Conservation (phyloP, 257 asterid species). For the Scutellaria barbata region DNA sequence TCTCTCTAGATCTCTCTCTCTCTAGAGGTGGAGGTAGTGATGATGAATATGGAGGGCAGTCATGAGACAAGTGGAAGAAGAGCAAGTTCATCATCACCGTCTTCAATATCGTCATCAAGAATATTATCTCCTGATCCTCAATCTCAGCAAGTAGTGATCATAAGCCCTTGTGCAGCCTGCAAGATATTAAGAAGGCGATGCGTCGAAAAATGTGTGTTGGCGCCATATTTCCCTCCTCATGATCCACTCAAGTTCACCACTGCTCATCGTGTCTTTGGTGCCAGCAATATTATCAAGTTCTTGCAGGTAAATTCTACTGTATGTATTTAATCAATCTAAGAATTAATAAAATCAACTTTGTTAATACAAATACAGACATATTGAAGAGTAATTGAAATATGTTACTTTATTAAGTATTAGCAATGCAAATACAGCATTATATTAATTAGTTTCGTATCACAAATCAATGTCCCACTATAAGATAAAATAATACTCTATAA, state of each 20-base stretch:
- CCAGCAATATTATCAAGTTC: constrained; percentile 80
- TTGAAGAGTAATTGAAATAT: no score
- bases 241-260: constrained; percentile 77
- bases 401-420: no score
- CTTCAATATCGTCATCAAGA: background rate
- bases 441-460: no score
- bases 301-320: constrained; percentile 70
- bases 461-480: no score
- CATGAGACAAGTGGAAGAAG: constrained; percentile 19
- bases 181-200: constrained; percentile 71
- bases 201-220: constrained; percentile 70
- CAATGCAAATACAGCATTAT: no score
- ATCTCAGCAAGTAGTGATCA: background rate
- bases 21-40: no score
- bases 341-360: no score
- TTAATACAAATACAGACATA: no score
- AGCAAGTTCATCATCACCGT: background rate
- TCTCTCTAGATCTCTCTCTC: no score
- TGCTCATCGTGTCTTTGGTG: constrained; percentile 91
- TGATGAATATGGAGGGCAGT: constrained; percentile 46
- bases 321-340: no score
- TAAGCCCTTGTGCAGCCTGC: constrained; percentile 85
- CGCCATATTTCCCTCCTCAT: constrained; percentile 76
- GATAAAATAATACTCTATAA: no score
- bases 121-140: background rate